Conservation (phyloP, 2,329 filamentous ascomycete species). For the Talaromyces pinophilus region DNA sequence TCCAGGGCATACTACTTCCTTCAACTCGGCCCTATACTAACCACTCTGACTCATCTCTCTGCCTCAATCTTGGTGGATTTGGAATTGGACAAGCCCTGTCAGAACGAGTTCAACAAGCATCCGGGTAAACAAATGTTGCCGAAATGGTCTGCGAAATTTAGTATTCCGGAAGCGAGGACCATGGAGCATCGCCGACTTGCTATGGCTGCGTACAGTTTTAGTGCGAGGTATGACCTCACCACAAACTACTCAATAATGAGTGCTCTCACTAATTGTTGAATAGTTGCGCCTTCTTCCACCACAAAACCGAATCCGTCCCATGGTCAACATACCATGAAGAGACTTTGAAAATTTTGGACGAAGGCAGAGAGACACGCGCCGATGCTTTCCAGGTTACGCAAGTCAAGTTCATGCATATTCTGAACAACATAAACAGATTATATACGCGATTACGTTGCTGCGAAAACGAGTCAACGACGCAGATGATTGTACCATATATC, state of each 20-base stretch:
- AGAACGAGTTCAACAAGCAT: slow-evolving; percentile 16
- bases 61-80: slow-evolving; percentile 25
- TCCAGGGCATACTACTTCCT: slow-evolving; percentile 18
- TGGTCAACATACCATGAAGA: slow-evolving; percentile 64
- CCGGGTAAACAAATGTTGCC: not conserved
- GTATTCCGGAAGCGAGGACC: slow-evolving; percentile 31
- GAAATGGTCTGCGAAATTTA: slow-evolving; percentile 10
- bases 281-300: slow-evolving; percentile 48
- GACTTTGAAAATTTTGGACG: slow-evolving; percentile 51
- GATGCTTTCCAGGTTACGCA: slow-evolving; percentile 51
- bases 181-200: slow-evolving; percentile 55
- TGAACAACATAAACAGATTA: slow-evolving; percentile 5
- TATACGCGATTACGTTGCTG: slow-evolving; percentile 12
- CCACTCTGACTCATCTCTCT: slow-evolving; percentile 25
- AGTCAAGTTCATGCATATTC: slow-evolving; percentile 27
- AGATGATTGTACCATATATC: slow-evolving; percentile 15
- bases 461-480: slow-evolving; percentile 17
- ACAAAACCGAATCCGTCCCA: slow-evolving; percentile 53
- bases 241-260: slow-evolving; percentile 11
- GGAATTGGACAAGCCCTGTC: slow-evolving; percentile 26
- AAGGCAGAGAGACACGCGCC: slow-evolving; percentile 49
- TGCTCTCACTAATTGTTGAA: slow-evolving; percentile 16
- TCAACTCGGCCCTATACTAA: slow-evolving; percentile 25
- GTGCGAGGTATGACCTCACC: slow-evolving; percentile 36
- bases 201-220: slow-evolving; percentile 51